Evolutionary conservation across 768 basidiomycete species (phyloP).

Genomic region (Gymnopilus dilepis): DNA sequence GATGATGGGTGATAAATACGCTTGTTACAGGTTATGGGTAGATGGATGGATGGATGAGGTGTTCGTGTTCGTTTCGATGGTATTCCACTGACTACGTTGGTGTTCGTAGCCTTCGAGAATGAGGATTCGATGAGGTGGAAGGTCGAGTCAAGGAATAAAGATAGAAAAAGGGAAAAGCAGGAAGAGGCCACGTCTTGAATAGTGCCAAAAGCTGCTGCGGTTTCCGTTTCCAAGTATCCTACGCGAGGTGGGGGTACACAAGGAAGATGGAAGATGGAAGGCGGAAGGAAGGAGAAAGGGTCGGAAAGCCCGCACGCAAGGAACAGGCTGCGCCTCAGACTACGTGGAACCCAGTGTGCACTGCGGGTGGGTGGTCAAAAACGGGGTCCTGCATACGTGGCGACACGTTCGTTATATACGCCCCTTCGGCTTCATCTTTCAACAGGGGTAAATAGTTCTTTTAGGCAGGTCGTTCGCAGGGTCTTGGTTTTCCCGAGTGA

Average conservation of each 20-base stretch:
- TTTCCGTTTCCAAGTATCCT: not conserved
- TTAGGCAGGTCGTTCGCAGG: not conserved
- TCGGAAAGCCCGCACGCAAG: not conserved
- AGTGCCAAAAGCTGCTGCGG: not conserved
- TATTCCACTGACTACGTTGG: too few species aligned
- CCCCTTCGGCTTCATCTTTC: not conserved
- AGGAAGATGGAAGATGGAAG: constrained; percentile 13
- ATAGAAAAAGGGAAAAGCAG: not conserved
- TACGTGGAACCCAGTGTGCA: constrained; percentile 18
- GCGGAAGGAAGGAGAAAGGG: constrained; percentile 6
- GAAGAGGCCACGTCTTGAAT: not conserved
- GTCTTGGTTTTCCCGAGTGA: not conserved
- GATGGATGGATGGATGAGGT: not conserved
- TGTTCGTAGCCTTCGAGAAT: too few species aligned
- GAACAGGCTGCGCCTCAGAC: constrained; percentile 6
- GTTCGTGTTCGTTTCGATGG: too few species aligned
- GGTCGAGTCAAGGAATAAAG: constrained; percentile 2
- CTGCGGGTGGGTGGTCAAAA: constrained; percentile 19
- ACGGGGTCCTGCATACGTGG: constrained; percentile 20
- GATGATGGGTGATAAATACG: not conserved
- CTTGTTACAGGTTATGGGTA: too few species aligned
- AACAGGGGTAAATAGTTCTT: constrained; percentile 18
- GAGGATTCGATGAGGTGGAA: not conserved
- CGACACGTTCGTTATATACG: constrained; percentile 19
- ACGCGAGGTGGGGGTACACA: too few species aligned